These are phyloP conservation scores for Trichothecium sympodiale DNA, from an alignment of 2,329 filamentous ascomycete species.

Conservation along the genomic window DNA sequence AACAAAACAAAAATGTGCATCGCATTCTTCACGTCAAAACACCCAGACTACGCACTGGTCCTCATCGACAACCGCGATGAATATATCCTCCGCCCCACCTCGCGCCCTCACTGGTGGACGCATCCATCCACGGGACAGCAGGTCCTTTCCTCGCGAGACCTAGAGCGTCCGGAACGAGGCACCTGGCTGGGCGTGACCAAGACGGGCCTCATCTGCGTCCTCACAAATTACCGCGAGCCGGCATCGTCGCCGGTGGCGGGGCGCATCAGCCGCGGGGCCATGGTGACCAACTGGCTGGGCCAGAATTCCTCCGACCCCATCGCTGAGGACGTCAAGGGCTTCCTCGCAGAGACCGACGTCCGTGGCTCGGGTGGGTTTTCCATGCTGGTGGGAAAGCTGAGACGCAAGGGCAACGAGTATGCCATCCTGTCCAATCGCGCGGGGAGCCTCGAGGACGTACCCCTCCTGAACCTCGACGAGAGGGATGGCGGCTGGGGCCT, in stretches of 20 bases:
- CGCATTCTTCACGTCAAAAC: slow-evolving; percentile 62
- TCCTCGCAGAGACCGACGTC: slow-evolving; percentile 41
- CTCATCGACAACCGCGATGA: slow-evolving; percentile 71
- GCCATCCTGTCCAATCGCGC: slow-evolving; percentile 54
- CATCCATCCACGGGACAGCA: slow-evolving; percentile 27
- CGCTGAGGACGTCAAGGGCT: slow-evolving; percentile 36
- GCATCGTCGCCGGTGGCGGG: slow-evolving; percentile 30
- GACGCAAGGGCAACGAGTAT: slow-evolving; percentile 35
- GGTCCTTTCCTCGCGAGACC: slow-evolving; percentile 50
- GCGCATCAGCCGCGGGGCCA: slow-evolving; percentile 47
- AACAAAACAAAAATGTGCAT: slow-evolving; percentile 54
- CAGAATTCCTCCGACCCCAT: slow-evolving; percentile 35
- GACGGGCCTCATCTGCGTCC: slow-evolving; percentile 47
- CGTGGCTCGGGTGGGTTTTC: slow-evolving; percentile 56
- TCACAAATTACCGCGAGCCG: slow-evolving; percentile 57
- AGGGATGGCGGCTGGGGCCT: slow-evolving; percentile 44
- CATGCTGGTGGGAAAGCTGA: slow-evolving; percentile 52
- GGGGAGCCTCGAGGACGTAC: slow-evolving; percentile 40
- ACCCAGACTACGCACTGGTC: slow-evolving; percentile 65
- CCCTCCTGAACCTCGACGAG: slow-evolving; percentile 39
- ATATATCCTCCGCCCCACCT: slow-evolving; percentile 54
- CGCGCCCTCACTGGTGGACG: slow-evolving; percentile 53
- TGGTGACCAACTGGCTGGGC: slow-evolving; percentile 53
- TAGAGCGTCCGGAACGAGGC: slow-evolving; percentile 49
- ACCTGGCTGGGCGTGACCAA: slow-evolving; percentile 57